Percentiles rank a stretch among this genome's conserved stretches.
phyloP scores from a whole-genome alignment of 176 grass and related monocot genomes.

The Oryza nivara region DNA sequence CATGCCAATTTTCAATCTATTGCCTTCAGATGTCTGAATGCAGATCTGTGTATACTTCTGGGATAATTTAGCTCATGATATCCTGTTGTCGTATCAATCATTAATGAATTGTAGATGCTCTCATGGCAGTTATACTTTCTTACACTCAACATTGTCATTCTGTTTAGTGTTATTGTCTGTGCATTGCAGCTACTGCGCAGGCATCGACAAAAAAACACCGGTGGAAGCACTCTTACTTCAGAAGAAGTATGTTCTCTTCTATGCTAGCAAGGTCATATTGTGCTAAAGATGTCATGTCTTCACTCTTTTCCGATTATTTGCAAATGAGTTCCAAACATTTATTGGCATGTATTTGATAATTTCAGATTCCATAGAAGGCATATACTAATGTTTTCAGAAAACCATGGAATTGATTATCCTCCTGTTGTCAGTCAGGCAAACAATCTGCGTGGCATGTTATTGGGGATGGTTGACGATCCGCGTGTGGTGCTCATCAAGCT shows the following conservation, averaged over 20 bases:
- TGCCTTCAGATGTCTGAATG: constrained; percentile 15
- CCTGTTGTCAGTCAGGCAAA: constrained; percentile 81
- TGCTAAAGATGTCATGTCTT: constrained; percentile 18
- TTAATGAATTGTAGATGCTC: constrained; percentile 5
- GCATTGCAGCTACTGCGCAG: constrained; percentile 70
- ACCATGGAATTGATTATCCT: constrained; percentile 47
- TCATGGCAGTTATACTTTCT: constrained; percentile 13
- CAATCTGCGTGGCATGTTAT: constrained; percentile 91
- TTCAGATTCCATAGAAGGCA: constrained; percentile 15
- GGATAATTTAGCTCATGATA: constrained; percentile 4
- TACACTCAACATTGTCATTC: constrained; percentile 25
- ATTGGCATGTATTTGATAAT: constrained; percentile 24
- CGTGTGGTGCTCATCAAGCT: constrained; percentile 98
- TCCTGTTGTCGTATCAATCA: constrained; percentile 23
- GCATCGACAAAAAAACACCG: constrained; percentile 80
- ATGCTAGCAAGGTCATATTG: neutral
- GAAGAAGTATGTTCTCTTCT: constrained; percentile 79
- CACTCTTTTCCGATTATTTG: constrained; percentile 22
- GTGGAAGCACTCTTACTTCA: constrained; percentile 78
- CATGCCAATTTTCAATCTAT: neutral
- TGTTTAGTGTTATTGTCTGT: constrained; percentile 37
- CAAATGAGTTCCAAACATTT: constrained; percentile 25
- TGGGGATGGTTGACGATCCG: constrained; percentile 99
- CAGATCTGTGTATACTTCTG: constrained; percentile 8
- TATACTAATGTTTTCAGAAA: constrained; percentile 29